Conservation (phyloP, 495 filamentous ascomycete genomes). For the Umbilicaria muhlenbergii region DNA sequence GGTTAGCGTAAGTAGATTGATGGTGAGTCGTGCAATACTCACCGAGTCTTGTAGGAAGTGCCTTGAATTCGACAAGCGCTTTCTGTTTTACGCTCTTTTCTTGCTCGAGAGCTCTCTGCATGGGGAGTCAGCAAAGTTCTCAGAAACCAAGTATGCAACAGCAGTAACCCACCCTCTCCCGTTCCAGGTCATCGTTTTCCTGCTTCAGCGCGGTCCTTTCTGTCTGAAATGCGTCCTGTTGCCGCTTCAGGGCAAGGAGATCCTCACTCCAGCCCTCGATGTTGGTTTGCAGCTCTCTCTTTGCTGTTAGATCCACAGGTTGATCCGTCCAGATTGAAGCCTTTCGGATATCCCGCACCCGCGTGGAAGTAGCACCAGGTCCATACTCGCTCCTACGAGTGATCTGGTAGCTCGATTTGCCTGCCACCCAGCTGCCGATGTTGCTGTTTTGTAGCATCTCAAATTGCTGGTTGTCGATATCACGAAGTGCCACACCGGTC, state of each 20-base stretch:
- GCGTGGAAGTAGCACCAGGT: conserved; percentile 46
- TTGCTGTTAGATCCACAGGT: conserved; percentile 49
- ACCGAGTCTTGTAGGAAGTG: conserved; percentile 58
- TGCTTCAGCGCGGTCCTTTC: conserved; percentile 26
- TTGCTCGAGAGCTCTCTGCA: conserved; percentile 26
- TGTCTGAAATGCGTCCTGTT: conserved; percentile 14
- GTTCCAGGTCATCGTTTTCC: conserved; percentile 5
- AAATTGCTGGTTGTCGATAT: conserved; percentile 49
- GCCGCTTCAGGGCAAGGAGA: conserved; percentile 20
- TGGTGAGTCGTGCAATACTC: conserved; percentile 8
- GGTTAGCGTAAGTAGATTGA: conserved; percentile 7
- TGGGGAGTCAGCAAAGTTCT: conserved; percentile 9
- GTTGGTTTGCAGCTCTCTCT: conserved; percentile 28
- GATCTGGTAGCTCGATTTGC: conserved; percentile 40
- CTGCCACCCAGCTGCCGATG: conserved; percentile 48
- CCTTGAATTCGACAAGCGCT: conserved; percentile 41
- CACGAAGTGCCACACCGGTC: conserved; percentile 45
- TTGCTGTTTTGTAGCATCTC: conserved; percentile 34
- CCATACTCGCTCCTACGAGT: conserved; percentile 61
- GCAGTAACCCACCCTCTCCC: conserved; percentile 25
- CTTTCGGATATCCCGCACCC: conserved; percentile 32
- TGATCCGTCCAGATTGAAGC: conserved; percentile 63
- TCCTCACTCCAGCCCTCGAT: conserved; percentile 30
- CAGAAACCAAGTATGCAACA: background rate
- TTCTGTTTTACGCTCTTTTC: conserved; percentile 45